Percentiles rank a stretch among this genome's conserved stretches.
phyloP scores from a whole-genome alignment of 2,329 filamentous ascomycete species.

The Septoria linicola region DNA sequence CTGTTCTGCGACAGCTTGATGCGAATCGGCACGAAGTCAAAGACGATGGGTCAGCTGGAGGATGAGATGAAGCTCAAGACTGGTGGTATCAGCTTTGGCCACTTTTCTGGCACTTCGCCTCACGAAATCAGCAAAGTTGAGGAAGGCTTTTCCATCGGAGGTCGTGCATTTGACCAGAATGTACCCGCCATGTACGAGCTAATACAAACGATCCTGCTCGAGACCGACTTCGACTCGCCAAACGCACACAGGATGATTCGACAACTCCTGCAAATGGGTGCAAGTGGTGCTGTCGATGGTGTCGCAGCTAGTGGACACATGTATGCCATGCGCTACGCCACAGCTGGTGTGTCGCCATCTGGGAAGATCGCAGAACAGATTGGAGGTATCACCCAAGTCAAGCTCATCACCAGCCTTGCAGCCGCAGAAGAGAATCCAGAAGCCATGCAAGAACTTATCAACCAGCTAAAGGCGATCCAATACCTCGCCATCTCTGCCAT shows the following conservation, averaged over 20 bases:
- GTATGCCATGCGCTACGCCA: conserved; percentile 80
- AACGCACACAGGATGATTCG: conserved; percentile 79
- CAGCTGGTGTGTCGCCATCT: conserved; percentile 71
- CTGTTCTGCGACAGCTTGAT: conserved; percentile 91
- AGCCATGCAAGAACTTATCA: conserved; percentile 56
- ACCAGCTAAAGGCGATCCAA: conserved; percentile 83
- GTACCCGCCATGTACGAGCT: conserved; percentile 89
- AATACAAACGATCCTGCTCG: conserved; percentile 72
- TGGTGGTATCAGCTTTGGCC: conserved; percentile 80
- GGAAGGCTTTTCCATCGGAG: conserved; percentile 81
- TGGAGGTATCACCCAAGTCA: conserved; percentile 85
- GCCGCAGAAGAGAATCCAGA: conserved; percentile 71
- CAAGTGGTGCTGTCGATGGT: conserved; percentile 85
- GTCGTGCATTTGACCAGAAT: conserved; percentile 86
- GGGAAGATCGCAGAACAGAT: conserved; percentile 78
- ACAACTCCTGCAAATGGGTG: conserved; percentile 80
- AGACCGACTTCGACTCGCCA: conserved; percentile 85
- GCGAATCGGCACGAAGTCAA: conserved; percentile 83
- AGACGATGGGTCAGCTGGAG: conserved; percentile 91
- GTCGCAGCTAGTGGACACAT: conserved; percentile 88
- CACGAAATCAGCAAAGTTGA: conserved; percentile 66
- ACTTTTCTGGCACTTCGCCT: conserved; percentile 79
- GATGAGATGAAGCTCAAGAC: conserved; percentile 96
- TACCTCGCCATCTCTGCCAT: conserved; percentile 67
- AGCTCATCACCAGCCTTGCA: conserved; percentile 76